These are phyloP conservation scores for Anacardium occidentale DNA, from an alignment of 345 rosid genomes.

Conservation along the genomic window DNA sequence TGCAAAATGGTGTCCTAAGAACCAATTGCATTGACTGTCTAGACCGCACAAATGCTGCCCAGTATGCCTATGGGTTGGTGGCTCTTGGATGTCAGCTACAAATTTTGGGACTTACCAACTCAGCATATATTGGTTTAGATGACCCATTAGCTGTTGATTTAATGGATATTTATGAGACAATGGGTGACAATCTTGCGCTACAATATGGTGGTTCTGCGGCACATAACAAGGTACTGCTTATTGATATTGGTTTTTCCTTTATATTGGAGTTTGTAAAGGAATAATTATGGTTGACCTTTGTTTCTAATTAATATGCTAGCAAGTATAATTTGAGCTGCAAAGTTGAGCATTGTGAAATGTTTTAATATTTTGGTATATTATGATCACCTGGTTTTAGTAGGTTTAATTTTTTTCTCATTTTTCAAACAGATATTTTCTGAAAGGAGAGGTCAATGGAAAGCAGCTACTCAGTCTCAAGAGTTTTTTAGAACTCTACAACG, in stretches of 20 bases:
- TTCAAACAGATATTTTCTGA: constrained; percentile 75
- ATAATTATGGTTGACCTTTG: too few relatives aligned
- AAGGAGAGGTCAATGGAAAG: constrained; percentile 98
- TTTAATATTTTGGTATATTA: too few relatives aligned
- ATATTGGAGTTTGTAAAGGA: too few relatives aligned
- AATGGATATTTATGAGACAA: constrained; percentile 76
- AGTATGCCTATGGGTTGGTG: constrained; percentile 80
- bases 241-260: not conserved
- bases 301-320: too few relatives aligned
- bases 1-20: constrained; percentile 84
- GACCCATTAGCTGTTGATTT: constrained; percentile 75
- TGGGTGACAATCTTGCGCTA: constrained; percentile 96
- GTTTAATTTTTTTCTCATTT: not conserved
- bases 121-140: constrained; percentile 56
- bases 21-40: constrained; percentile 98
- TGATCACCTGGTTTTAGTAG: not conserved
- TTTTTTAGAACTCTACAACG: constrained; percentile 82
- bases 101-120: constrained; percentile 49
- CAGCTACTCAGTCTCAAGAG: constrained; percentile 96
- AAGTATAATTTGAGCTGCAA: too few relatives aligned
- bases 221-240: constrained; percentile 74
- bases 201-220: constrained; percentile 99
- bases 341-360: not conserved
- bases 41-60: constrained; percentile 98
- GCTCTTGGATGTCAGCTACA: constrained; percentile 84